Conservation (phyloP, 148 eudicot genomes). For the Spergularia bocconei region DNA sequence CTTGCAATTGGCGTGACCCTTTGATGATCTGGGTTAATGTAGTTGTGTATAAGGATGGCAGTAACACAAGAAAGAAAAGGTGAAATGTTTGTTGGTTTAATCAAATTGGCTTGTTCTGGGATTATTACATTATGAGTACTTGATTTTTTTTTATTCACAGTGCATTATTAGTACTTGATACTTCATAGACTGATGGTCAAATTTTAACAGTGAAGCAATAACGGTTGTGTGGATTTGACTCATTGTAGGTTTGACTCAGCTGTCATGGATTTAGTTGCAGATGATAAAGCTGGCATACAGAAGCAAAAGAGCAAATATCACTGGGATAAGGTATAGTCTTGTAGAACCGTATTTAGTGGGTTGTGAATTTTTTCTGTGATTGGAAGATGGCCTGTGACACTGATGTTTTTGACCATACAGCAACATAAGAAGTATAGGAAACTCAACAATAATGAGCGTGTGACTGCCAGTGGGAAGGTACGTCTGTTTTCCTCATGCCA, state of each 20-base stretch:
- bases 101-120: neutral
- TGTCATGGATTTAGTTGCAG: conserved; percentile 78
- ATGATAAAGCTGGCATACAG: conserved; percentile 62
- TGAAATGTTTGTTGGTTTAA: too few species aligned
- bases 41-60: too few species aligned
- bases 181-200: neutral
- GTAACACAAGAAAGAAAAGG: too few species aligned
- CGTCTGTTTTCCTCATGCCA: neutral
- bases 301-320: conserved; percentile 67
- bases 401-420: conserved; percentile 35
- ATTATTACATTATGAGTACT: neutral
- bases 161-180: too few species aligned
- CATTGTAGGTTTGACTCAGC: conserved; percentile 79
- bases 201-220: neutral
- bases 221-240: neutral
- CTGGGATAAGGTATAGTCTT: conserved; percentile 75
- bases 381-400: conserved; percentile 5
- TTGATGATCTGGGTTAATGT: too few species aligned
- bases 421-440: conserved; percentile 88
- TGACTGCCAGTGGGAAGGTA: conserved; percentile 96
- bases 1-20: too few species aligned
- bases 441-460: conserved; percentile 82
- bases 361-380: conserved; percentile 1
- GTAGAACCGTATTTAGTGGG: conserved; percentile 1
- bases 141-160: neutral